These are phyloP conservation scores for Coemansia sp. DNA, from an alignment of 192 early-diverging fungal species.

Conservation along the genomic window DNA sequence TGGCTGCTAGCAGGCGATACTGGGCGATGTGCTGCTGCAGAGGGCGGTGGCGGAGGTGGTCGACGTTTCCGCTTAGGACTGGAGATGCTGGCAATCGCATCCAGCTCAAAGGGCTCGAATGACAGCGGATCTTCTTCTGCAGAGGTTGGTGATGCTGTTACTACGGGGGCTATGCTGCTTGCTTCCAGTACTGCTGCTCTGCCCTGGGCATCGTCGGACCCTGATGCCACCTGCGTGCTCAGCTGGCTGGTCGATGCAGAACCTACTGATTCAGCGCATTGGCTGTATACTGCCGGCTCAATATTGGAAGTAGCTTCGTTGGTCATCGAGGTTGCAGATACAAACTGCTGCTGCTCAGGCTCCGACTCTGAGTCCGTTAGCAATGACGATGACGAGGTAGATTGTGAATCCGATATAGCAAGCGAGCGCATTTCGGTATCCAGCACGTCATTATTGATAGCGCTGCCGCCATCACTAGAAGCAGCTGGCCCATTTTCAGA, in stretches of 20 bases:
- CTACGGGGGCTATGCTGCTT: slow-evolving; percentile 2
- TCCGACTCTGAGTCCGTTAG: neutral
- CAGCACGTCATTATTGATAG: no score
- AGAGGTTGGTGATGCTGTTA: slow-evolving; percentile 1
- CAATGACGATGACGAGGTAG: neutral
- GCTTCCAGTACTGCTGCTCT: neutral
- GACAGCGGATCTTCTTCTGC: slow-evolving; percentile 11
- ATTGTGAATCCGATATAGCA: no score
- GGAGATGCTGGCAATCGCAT: slow-evolving; percentile 35
- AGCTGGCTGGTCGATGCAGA: neutral
- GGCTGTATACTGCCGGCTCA: neutral
- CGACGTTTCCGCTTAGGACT: neutral
- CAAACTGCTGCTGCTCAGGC: neutral
- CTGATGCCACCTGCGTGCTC: neutral
- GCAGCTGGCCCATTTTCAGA: neutral
- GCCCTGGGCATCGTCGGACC: neutral
- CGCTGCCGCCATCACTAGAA: neutral
- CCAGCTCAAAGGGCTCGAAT: slow-evolving; percentile 30
- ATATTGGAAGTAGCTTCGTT: neutral
- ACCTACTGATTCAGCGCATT: neutral
- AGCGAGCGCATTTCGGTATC: no score
- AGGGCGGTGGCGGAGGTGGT: slow-evolving; percentile 8
- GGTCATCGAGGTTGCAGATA: no score
- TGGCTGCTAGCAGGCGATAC: slow-evolving; percentile 8
- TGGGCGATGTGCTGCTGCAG: neutral